Conservation (phyloP, 352 stramenopile genomes). For the Globisporangium iwayamae region DNA sequence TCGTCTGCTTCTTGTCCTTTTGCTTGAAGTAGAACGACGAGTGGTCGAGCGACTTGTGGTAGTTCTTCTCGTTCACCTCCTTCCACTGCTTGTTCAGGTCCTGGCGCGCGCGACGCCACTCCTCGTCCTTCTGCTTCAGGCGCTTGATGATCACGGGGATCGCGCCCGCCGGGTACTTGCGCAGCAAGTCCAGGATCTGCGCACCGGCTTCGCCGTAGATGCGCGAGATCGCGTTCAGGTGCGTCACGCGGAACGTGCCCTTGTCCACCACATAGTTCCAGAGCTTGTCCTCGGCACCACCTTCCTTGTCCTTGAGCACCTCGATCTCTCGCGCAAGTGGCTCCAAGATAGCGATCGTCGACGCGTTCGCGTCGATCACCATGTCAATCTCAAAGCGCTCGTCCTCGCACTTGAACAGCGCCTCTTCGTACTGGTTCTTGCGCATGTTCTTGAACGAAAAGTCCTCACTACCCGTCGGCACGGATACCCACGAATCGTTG, state of each 20-base stretch:
- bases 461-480: constrained; percentile 98
- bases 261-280: constrained; percentile 94
- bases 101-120: constrained; percentile 93
- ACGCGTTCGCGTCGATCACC: constrained; percentile 96
- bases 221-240: constrained; percentile 97
- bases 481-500: constrained; percentile 97
- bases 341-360: constrained; percentile 94
- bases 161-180: constrained; percentile 94
- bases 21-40: constrained; percentile 99
- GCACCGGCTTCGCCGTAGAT: constrained; percentile 96
- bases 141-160: constrained; percentile 98
- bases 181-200: constrained; percentile 92
- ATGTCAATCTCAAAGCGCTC: constrained; percentile 94
- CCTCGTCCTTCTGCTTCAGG: constrained; percentile 97
- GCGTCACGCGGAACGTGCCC: constrained; percentile 92
- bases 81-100: constrained; percentile 98
- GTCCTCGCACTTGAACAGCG: constrained; percentile 99
- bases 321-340: constrained; percentile 95
- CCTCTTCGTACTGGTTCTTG: constrained; percentile 99
- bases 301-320: constrained; percentile 66
- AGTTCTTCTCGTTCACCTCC: constrained; percentile 97
- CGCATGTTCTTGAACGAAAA: constrained; percentile 99
- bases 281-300: constrained; percentile 52
- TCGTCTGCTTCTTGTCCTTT: constrained; percentile 97
- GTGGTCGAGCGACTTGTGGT: constrained; percentile 98